Evolutionary conservation across 208 protist genomes (phyloP).

Genomic region (Trypanosoma lewisi): DNA sequence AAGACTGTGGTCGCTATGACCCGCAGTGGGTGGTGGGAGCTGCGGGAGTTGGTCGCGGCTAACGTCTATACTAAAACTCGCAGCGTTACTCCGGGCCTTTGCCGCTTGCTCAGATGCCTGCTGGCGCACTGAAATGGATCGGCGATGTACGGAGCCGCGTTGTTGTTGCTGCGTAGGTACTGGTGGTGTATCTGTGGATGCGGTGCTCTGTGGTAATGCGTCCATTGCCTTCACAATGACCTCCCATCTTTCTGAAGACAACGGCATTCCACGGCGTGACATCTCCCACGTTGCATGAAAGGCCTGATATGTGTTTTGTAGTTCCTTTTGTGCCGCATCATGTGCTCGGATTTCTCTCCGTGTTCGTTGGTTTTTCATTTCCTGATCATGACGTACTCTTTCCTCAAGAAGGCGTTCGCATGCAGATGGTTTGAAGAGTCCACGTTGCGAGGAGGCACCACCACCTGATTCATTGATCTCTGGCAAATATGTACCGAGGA

Average conservation of each 20-base stretch:
- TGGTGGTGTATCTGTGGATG: neutral
- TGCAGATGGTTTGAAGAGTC: constrained; percentile 5
- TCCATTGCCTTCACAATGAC: constrained; percentile 9
- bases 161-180: neutral
- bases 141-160: neutral
- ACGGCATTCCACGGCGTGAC: constrained; percentile 54
- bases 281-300: constrained; percentile 68
- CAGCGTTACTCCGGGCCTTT: neutral
- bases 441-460: neutral
- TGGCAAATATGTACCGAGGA: constrained; percentile 9
- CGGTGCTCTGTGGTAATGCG: neutral
- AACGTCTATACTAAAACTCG: neutral
- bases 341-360: neutral
- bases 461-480: neutral
- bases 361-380: neutral
- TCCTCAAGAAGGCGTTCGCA: constrained; percentile 36
- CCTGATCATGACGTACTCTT: constrained; percentile 2
- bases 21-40: constrained; percentile 4
- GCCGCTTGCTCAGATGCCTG: neutral
- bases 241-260: constrained; percentile 39
- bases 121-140: constrained; percentile 11
- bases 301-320: constrained; percentile 31
- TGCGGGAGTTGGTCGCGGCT: constrained; percentile 9
- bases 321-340: constrained; percentile 5
- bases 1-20: constrained; percentile 29